Conservation (phyloP, 148 eudicot species). For the Persicaria tinctoria region DNA sequence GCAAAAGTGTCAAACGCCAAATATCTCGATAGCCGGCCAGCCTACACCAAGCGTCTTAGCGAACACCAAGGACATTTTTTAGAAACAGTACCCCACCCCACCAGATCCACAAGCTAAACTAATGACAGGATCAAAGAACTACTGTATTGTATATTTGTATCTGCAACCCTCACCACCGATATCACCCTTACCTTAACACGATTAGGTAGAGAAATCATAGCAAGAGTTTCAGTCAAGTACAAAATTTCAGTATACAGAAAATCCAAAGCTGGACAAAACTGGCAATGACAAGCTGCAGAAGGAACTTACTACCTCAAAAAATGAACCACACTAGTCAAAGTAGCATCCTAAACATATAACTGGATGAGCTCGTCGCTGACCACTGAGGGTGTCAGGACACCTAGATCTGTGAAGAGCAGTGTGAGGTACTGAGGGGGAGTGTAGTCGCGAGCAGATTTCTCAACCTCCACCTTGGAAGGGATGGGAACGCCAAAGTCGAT, state of each 20-base stretch:
- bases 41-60: too few species aligned
- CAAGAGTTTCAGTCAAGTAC: neutral
- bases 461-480: slow-evolving; percentile 91
- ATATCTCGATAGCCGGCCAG: too few species aligned
- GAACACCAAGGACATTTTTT: too few species aligned
- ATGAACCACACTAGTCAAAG: neutral
- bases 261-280: slow-evolving; percentile 2
- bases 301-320: neutral
- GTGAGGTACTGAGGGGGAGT: slow-evolving; percentile 95
- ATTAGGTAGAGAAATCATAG: too few species aligned
- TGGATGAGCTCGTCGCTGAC: slow-evolving; percentile 97
- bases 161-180: too few species aligned
- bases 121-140: too few species aligned
- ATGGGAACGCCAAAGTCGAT: slow-evolving; percentile 96
- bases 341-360: slow-evolving; percentile 50
- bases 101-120: too few species aligned
- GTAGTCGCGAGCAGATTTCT: slow-evolving; percentile 90
- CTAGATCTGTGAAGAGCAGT: slow-evolving; percentile 85
- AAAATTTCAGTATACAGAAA: neutral
- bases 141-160: too few species aligned
- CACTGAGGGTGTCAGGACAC: slow-evolving; percentile 87
- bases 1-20: too few species aligned
- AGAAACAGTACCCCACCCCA: too few species aligned
- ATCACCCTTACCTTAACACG: too few species aligned
- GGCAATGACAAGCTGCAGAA: neutral